Base-by-base conservation (phyloP, 768 basidiomycete genomes). In the Tylopilus subfusipes region DNA sequence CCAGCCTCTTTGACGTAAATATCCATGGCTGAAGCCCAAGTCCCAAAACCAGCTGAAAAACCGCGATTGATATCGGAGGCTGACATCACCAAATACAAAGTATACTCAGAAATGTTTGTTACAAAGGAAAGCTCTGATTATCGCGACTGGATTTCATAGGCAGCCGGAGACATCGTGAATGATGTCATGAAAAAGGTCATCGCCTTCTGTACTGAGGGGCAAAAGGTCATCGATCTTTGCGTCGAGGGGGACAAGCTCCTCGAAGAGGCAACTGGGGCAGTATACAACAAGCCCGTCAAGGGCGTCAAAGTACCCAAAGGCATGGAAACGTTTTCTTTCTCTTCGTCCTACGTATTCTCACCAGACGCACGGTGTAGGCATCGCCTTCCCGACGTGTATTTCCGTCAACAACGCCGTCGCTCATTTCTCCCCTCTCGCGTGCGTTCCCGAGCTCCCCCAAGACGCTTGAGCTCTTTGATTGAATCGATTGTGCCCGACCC, bases 361-460 rank as follows among this genome's bases (percentile, higher is more conserved):
- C 19, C 14, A 10, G 12, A 12, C 39, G 30, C 3, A 36, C 31
- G n/a, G 4, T 30, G 9, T 44, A 95, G 93, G 93, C 52, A 78
- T 96, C 68, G 93, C 93, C 2, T 98, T 98, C 80, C 97, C 97
- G 18, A 98, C 97, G 18, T 84, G 80, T 63, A 75, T 99, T 62
- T 95, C 93, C 24, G 85, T 98, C 61, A 98, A 98, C 84, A 95
- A 97, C 74, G 80, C 85, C 63, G 93, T 98, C 57, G 86, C 93
- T 40, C 92, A 98, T 75, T 97, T 93, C 78, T 95, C 95, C 12
- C 97, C 97, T n/a, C 83, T 98, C 52, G 85, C 85, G 79, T 93
- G 77, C 65, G 93, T 82, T 31, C 27, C 19, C 27, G n/a, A 19
- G 21, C 39, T 44, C 53, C 29, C 4, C 9, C 6, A 12, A 8